These are phyloP conservation scores for Wickerhamomyces rabaulensis DNA, from an alignment of 805 yeast species.

Conservation along the genomic window DNA sequence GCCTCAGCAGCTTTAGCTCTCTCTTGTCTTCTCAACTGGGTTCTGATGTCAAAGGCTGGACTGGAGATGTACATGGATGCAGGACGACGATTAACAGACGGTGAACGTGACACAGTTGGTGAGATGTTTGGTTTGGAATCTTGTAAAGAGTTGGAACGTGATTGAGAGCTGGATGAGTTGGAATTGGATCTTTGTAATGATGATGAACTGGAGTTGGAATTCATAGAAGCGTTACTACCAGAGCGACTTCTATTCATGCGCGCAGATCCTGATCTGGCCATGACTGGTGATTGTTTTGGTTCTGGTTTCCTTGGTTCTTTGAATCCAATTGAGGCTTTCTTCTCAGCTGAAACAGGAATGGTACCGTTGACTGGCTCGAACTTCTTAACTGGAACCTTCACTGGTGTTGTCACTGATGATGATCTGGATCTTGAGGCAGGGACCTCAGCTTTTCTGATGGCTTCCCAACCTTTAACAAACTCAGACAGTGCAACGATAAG, in stretches of 20 bases:
- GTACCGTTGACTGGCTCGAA: background rate
- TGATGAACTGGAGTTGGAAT: constrained; percentile 4
- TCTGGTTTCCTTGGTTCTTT: background rate
- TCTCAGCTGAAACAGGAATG: background rate
- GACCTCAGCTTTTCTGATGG: background rate
- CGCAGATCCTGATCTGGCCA: constrained; percentile 13
- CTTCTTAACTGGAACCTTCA: background rate
- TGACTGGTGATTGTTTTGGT: background rate
- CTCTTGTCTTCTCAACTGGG: constrained; percentile 22
- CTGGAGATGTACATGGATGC: constrained; percentile 17
- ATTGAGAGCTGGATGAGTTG: background rate
- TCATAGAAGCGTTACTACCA: constrained; percentile 9
- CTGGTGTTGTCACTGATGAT: constrained; percentile 5
- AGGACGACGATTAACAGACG: constrained; percentile 20
- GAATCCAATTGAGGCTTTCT: background rate
- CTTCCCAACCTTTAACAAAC: constrained; percentile 17
- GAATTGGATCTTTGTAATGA: constrained; percentile 1
- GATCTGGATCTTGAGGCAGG: constrained; percentile 5
- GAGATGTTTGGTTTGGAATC: constrained; percentile 7
- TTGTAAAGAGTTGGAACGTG: constrained; percentile 3
- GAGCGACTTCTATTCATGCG: constrained; percentile 12
- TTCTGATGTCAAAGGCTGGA: constrained; percentile 25
- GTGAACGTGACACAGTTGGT: constrained; percentile 17
- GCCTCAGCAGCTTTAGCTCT: constrained; percentile 8
- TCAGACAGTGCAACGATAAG: constrained; percentile 5